A percentile compares a stretch with the other conserved stretches of the same genome.
phyloP scores from a whole-genome alignment of 2,329 filamentous ascomycete genomes.

The Aureobasidium uvarum region DNA sequence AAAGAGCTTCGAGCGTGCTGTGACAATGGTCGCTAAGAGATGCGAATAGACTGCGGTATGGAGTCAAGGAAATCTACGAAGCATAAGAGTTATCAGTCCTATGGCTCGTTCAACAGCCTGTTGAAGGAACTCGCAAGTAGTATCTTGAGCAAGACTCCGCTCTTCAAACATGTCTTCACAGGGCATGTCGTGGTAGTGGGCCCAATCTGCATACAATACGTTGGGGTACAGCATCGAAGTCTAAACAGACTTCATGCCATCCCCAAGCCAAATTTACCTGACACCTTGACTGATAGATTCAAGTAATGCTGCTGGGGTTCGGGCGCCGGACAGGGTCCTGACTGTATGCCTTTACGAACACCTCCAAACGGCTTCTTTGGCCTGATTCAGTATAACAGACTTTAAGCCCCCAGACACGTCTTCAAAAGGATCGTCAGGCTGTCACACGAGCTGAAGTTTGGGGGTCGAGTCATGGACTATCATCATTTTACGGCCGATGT shows the following conservation, averaged over 20 bases:
- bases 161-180: background rate
- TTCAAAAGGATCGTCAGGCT: background rate
- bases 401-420: background rate
- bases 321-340: background rate
- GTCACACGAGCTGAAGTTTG: conserved; percentile 4
- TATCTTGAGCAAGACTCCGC: background rate
- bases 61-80: background rate
- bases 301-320: background rate
- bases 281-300: background rate
- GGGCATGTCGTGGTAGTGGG: background rate
- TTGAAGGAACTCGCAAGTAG: background rate
- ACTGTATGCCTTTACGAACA: background rate
- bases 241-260: conserved; percentile 8
- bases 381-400: conserved; percentile 5
- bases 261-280: background rate
- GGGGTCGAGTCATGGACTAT: background rate
- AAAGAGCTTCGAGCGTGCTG: background rate
- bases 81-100: background rate
- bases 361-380: background rate
- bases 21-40: background rate
- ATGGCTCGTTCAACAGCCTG: background rate
- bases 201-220: background rate
- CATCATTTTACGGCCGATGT: conserved; percentile 2
- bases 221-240: background rate
- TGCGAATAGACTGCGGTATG: background rate